Percentiles rank a stretch among this genome's conserved stretches.
These are phyloP conservation scores for Coniosporium tulheliwenetii DNA, from an alignment of 2,329 filamentous ascomycete species.

Conservation along the genomic window DNA sequence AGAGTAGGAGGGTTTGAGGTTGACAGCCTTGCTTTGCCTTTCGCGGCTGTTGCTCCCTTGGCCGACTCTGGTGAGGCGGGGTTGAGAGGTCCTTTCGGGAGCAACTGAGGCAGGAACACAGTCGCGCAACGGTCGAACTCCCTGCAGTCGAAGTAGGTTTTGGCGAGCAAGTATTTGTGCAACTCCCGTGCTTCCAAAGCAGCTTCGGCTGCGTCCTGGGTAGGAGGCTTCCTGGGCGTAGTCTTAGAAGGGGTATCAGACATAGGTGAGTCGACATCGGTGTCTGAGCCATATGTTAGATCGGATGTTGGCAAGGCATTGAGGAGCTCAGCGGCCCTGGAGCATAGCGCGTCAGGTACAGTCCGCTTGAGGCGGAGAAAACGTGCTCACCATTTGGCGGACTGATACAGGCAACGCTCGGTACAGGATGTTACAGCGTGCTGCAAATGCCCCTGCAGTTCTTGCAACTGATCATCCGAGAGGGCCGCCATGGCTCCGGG, in stretches of 20 bases:
- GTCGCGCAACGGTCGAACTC: conserved; percentile 90
- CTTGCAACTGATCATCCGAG: conserved; percentile 28
- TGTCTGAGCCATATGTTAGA: conserved; percentile 35
- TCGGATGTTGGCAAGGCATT: conserved; percentile 55
- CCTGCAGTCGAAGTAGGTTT: conserved; percentile 86
- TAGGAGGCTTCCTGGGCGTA: conserved; percentile 11
- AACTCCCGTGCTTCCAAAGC: conserved; percentile 64
- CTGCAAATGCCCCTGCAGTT: conserved; percentile 61
- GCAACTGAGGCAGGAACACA: conserved; percentile 70
- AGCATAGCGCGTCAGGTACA: conserved; percentile 6
- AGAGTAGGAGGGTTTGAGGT: conserved; percentile 12
- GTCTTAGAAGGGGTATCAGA: conserved; percentile 19
- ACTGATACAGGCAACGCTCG: conserved; percentile 88
- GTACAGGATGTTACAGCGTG: conserved; percentile 82
- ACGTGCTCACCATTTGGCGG: conserved; percentile 68
- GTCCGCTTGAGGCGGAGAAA: background rate
- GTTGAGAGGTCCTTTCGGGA: conserved; percentile 49
- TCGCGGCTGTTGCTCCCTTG: conserved; percentile 23
- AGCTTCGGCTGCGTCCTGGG: conserved; percentile 56
- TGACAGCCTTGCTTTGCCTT: conserved; percentile 39
- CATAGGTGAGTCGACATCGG: conserved; percentile 44
- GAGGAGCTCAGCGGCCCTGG: conserved; percentile 85
- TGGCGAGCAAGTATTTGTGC: conserved; percentile 75
- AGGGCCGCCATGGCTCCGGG: conserved; percentile 10
- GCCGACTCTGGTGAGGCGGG: conserved; percentile 7